Conservation (phyloP, 1,139 yeast species). For the Petasospora fabianii region DNA sequence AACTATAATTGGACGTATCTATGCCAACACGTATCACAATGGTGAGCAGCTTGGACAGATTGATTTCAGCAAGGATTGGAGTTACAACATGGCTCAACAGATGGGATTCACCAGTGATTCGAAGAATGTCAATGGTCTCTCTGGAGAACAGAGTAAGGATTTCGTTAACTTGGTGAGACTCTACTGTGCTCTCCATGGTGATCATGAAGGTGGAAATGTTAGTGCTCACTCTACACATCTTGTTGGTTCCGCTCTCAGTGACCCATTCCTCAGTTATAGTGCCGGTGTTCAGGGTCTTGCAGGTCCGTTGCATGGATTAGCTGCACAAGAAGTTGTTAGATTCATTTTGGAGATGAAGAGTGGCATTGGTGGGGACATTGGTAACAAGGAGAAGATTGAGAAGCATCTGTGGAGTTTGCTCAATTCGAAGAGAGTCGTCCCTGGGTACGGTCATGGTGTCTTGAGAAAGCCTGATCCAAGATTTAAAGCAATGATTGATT, state of each 20-base stretch:
- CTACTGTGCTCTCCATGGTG: slow-evolving; percentile 42
- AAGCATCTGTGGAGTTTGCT: slow-evolving; percentile 38
- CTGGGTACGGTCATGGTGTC: slow-evolving; percentile 46
- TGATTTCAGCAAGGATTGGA: slow-evolving; percentile 26
- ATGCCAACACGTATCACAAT: slow-evolving; percentile 55
- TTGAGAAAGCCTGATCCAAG: slow-evolving; percentile 43
- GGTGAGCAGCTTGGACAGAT: slow-evolving; percentile 29
- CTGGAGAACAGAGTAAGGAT: slow-evolving; percentile 29
- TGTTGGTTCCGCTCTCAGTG: slow-evolving; percentile 40
- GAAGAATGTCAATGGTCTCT: slow-evolving; percentile 24
- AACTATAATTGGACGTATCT: slow-evolving; percentile 60
- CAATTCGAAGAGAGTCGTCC: slow-evolving; percentile 40
- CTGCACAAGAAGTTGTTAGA: slow-evolving; percentile 42
- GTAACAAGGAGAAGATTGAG: slow-evolving; percentile 31
- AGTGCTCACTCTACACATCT: slow-evolving; percentile 43
- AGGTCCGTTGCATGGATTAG: slow-evolving; percentile 43
- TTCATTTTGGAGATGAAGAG: slow-evolving; percentile 36
- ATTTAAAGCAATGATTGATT: slow-evolving; percentile 36
- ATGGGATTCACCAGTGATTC: slow-evolving; percentile 29
- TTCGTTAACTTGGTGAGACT: slow-evolving; percentile 40
- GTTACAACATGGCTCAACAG: slow-evolving; percentile 28
- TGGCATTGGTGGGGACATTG: slow-evolving; percentile 22
- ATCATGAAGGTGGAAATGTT: slow-evolving; percentile 47
- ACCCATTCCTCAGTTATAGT: slow-evolving; percentile 37
- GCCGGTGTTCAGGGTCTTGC: slow-evolving; percentile 43